These are phyloP conservation scores for Ceratorhiza oryzae-sativae DNA, from an alignment of 1,284 basidiomycete species.

Conservation along the genomic window DNA sequence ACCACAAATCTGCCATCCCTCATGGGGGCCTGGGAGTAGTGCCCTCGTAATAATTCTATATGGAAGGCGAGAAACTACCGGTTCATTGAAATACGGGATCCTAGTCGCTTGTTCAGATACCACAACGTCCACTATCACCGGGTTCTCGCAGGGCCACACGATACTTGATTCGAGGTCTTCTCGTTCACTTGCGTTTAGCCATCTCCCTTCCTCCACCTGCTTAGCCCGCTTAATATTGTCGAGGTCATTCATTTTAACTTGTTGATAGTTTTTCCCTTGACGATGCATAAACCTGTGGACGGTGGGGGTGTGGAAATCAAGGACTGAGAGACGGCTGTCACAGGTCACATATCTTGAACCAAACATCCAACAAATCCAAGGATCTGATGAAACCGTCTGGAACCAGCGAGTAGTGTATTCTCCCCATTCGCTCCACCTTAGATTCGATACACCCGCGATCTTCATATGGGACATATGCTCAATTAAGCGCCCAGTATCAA, in stretches of 20 bases:
- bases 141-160: neutral
- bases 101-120: neutral
- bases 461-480: neutral
- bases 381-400: neutral
- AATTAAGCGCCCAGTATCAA: neutral
- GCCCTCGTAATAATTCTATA: neutral
- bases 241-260: too few species aligned
- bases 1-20: constrained; percentile 12
- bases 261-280: neutral
- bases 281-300: neutral
- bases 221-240: too few species aligned
- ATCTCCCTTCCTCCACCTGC: neutral
- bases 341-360: neutral
- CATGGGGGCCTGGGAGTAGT: neutral
- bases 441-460: neutral
- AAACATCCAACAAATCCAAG: constrained; percentile 29
- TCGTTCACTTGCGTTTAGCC: too few species aligned
- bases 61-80: constrained; percentile 1
- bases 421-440: constrained; percentile 21
- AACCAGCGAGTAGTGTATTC: constrained; percentile 31
- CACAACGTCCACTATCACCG: constrained; percentile 1
- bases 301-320: constrained; percentile 1
- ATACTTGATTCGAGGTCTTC: neutral
- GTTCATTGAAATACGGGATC: neutral
- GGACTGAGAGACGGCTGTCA: neutral